Percentiles rank a stretch among this genome's conserved stretches.
phyloP scores from a whole-genome alignment of 176 grass and related monocot species.

The Tuctoria greenei region DNA sequence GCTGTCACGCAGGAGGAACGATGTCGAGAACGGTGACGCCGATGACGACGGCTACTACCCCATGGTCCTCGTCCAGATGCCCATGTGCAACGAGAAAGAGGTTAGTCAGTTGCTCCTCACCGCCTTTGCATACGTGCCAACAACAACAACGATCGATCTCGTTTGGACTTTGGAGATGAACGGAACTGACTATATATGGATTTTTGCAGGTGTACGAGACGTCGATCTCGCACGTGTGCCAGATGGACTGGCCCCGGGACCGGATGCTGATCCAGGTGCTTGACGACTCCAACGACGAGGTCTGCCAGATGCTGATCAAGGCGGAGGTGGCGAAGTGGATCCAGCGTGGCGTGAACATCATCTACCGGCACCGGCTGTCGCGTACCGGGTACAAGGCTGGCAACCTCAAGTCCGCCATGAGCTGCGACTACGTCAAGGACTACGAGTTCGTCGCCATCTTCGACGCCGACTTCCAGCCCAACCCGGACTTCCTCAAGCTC shows the following conservation, averaged over 20 bases:
- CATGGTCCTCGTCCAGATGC: constrained; percentile 95
- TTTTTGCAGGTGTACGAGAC: constrained; percentile 77
- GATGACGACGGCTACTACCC: constrained; percentile 51
- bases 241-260: constrained; percentile 84
- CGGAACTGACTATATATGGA: no score
- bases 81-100: constrained; percentile 98
- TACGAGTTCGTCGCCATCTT: constrained; percentile 96
- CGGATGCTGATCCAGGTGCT: constrained; percentile 84
- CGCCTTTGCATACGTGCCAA: not conserved
- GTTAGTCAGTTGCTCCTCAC: constrained; percentile 17
- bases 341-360: constrained; percentile 76
- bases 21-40: constrained; percentile 36
- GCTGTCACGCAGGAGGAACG: not conserved
- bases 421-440: constrained; percentile 79
- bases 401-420: constrained; percentile 96
- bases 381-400: constrained; percentile 96
- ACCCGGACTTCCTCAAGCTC: constrained; percentile 92
- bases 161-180: no score
- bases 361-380: constrained; percentile 76
- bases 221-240: constrained; percentile 83
- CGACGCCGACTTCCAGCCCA: constrained; percentile 96
- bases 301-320: constrained; percentile 71
- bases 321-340: constrained; percentile 85
- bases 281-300: constrained; percentile 89
- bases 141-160: not conserved